Evolutionary conservation across 2,329 filamentous ascomycete species (phyloP), one percentile per base, ranked within the genome.

Genomic region (Nothophaeocryptopus gaeumannii): DNA sequence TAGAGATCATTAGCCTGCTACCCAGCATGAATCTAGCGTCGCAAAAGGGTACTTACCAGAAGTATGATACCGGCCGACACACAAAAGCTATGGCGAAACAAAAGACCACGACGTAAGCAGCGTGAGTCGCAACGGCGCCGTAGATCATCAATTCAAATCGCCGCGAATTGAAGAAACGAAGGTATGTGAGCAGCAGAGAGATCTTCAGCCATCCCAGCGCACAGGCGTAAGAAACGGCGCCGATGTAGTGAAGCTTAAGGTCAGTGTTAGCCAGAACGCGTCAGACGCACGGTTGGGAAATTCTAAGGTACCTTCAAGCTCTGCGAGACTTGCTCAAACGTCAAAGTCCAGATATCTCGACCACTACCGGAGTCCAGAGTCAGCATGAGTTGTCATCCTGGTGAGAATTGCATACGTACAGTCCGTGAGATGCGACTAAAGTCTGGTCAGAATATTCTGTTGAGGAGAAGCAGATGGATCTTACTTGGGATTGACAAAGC

Each of bases 281-380:
- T 33, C 14, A 38, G 30, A 10, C 8, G 39, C 5, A 20, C 26
- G 2, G 9, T 13, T 33, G n/a, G 15, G 10, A 14, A 7, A 34
- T 9, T 8, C 16, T 5, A 31, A 5, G 2, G 7, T 16, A 53
- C 46, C 30, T 50, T 49, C 16, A 54, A 30, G 5, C 52, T 43
- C 32, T 16, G 26, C 12, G 51, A 54, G 35, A 56, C 45, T 16
- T 56, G 40, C 2, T 38, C 29, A n/a, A 51, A 54, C 5, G 37
- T 16, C 11, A 56, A 30, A 13, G 41, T 46, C 54, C 54, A 56
- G 26, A 56, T 39, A 32, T 55, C 52, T 39, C 33, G 39, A n/a
- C 47, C 52, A 9, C 47, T 38, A 14, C 40, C 44, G 9, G 39
- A 26, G n/a, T 38, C 30, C 11, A 33, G 29, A 33, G 31, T 47